Conservation (phyloP, 1,284 basidiomycete genomes). For the Austroboletus olivaceoglutinosus region DNA sequence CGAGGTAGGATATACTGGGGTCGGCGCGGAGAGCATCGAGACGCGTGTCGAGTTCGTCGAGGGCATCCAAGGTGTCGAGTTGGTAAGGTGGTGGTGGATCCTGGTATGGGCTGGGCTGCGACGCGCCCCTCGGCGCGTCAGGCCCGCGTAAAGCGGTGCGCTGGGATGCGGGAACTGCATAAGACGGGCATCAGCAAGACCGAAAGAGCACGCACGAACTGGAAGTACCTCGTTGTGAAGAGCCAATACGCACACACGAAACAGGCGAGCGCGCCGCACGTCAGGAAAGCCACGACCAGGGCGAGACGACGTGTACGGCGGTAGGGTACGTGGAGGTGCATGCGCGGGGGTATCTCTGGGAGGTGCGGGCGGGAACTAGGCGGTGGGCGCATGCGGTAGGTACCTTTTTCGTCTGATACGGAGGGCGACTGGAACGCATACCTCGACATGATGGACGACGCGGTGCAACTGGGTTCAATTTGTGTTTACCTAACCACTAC, state of each 20-base stretch:
- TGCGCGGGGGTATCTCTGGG: conserved; percentile 11
- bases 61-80: no score
- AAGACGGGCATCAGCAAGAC: conserved; percentile 12
- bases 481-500: no score
- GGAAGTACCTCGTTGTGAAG: conserved; percentile 58
- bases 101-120: background rate
- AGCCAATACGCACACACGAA: conserved; percentile 64
- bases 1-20: conserved; percentile 44
- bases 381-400: conserved; percentile 57
- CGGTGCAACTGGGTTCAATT: no score
- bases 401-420: conserved; percentile 58
- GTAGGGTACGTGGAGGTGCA: conserved; percentile 16
- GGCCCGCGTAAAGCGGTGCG: background rate
- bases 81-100: background rate
- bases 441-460: background rate
- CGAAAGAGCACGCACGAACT: conserved; percentile 23
- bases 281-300: conserved; percentile 46
- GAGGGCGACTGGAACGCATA: conserved; percentile 52
- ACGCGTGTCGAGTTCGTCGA: conserved; percentile 14
- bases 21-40: conserved; percentile 15
- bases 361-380: conserved; percentile 8
- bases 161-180: conserved; percentile 22
- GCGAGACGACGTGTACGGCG: conserved; percentile 32
- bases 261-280: conserved; percentile 47
- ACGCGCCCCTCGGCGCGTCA: background rate